phyloP scores from a whole-genome alignment of 1,139 yeast genomes.

The Candida freyschussii region DNA sequence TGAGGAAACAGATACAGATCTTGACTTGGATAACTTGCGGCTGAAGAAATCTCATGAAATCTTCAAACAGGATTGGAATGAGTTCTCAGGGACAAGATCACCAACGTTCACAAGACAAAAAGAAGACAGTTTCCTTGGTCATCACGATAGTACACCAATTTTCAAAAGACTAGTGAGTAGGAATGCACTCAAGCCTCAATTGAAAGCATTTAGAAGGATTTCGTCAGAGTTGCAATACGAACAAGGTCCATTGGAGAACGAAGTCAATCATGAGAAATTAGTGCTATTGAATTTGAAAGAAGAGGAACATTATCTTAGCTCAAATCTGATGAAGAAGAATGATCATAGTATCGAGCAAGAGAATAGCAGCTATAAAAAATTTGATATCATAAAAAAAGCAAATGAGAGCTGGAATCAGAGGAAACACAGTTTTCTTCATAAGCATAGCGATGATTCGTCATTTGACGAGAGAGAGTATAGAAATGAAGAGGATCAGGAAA shows the following conservation, averaged over 20 bases:
- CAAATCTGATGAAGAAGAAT: slow-evolving; percentile 8
- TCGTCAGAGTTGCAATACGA: slow-evolving; percentile 22
- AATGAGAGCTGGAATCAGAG: slow-evolving; percentile 25
- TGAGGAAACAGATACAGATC: slow-evolving; percentile 14
- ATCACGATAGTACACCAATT: slow-evolving; percentile 20
- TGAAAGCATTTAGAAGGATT: slow-evolving; percentile 23
- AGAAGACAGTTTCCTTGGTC: slow-evolving; percentile 14
- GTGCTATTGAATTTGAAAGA: slow-evolving; percentile 22
- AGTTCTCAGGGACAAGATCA: slow-evolving; percentile 14
- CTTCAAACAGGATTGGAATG: slow-evolving; percentile 15
- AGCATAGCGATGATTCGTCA: slow-evolving; percentile 1
- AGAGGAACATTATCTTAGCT: slow-evolving; percentile 18
- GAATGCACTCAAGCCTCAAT: slow-evolving; percentile 23
- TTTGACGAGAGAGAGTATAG: slow-evolving; percentile 1
- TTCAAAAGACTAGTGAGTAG: slow-evolving; percentile 23
- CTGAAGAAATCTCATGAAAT: slow-evolving; percentile 15
- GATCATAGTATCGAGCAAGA: slow-evolving; percentile 5
- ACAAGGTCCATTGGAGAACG: slow-evolving; percentile 20
- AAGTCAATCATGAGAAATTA: slow-evolving; percentile 24
- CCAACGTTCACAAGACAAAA: slow-evolving; percentile 14
- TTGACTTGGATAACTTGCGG: slow-evolving; percentile 6
- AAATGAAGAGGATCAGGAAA: slow-evolving; percentile 8
- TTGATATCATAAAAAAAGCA: slow-evolving; percentile 24
- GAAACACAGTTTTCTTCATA: slow-evolving; percentile 11
- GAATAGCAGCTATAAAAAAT: slow-evolving; percentile 14